Evolutionary conservation across 441 rosid species (phyloP), one percentile per base, ranked within the genome.

Genomic region (Pelargonium myrrhifolium): DNA sequence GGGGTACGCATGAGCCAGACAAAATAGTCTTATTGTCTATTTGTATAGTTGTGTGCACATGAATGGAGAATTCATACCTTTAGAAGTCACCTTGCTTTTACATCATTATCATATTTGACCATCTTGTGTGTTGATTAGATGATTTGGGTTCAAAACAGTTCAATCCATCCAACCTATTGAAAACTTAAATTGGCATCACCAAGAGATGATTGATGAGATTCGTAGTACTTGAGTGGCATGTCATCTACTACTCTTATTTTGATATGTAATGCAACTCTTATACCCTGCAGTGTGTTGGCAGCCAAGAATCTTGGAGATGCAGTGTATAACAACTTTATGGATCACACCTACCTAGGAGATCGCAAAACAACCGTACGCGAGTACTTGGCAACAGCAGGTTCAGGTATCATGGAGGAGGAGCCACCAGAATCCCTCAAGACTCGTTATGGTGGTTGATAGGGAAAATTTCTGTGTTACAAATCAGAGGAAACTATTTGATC

Each of bases 341-440:
- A 88, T 76, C 96, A 91, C 72, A 89, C 97, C 1, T 94, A 70
- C 75, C 83, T 94, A 28, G 96, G 94, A 47, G 88, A 94, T 72
- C 75, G 97, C 8, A 75, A 55, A 79, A 89, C 88, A 22, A 88
- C 86, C 62, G 86, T 91, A 71, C 79, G 87, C 1, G 79, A 81
- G 68, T 83, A 88, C 78, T 85, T 89, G 75, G 78, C 82, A 21
- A 89, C 87, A 10, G 53, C 83, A 4, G 96, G 96, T 53, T 79
- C 83, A 15, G 93, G 96, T 24, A 89, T 93, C 75, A 87, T 93
- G 92, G 95, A 90, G 76, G 97, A 93, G 74, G 87, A 83, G 62
- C 97, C 96, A 68, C 94, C 93, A 0, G 91, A 87, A 67, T 75
- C 92, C 51, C 85, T 90, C 15, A 89, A 79, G 81, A 74, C 78